Evolutionary conservation across 139 green algal genomes (phyloP).

Genomic region (Choricystis sp.): DNA sequence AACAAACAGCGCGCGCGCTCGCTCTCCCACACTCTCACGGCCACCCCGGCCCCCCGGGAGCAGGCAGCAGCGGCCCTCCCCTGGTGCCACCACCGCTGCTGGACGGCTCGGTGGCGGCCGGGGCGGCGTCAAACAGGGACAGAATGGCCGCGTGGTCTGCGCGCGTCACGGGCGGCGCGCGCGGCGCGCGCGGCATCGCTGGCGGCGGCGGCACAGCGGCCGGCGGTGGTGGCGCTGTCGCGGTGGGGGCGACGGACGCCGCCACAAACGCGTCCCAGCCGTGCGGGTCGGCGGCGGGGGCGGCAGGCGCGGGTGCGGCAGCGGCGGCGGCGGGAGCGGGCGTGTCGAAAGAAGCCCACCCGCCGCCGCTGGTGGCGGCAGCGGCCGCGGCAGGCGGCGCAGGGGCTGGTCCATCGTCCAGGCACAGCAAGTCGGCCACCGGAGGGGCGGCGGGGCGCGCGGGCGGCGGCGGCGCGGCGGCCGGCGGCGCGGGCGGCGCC

Average conservation of each 20-base stretch:
- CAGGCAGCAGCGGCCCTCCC: background rate
- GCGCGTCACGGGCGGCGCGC: no score
- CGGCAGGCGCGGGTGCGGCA: background rate
- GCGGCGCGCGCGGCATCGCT: no score
- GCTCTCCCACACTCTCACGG: background rate
- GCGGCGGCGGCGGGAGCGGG: no score
- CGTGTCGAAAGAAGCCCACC: background rate
- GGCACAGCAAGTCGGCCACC: conserved; percentile 13
- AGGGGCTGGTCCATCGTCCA: background rate
- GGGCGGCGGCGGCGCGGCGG: background rate
- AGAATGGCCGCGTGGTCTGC: background rate
- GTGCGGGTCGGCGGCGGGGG: background rate
- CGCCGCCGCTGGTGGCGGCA: background rate
- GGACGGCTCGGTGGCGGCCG: background rate
- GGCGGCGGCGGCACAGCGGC: background rate
- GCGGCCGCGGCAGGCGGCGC: no score
- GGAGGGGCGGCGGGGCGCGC: background rate
- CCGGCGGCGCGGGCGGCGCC: background rate
- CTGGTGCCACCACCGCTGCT: no score
- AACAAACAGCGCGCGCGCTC: background rate
- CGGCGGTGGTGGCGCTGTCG: no score
- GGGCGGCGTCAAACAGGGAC: background rate
- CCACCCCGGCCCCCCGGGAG: background rate
- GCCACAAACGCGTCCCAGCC: background rate
- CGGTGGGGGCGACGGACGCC: no score